Conservation (phyloP, 148 eudicot genomes). For the Rhododendron kiyosumense region DNA sequence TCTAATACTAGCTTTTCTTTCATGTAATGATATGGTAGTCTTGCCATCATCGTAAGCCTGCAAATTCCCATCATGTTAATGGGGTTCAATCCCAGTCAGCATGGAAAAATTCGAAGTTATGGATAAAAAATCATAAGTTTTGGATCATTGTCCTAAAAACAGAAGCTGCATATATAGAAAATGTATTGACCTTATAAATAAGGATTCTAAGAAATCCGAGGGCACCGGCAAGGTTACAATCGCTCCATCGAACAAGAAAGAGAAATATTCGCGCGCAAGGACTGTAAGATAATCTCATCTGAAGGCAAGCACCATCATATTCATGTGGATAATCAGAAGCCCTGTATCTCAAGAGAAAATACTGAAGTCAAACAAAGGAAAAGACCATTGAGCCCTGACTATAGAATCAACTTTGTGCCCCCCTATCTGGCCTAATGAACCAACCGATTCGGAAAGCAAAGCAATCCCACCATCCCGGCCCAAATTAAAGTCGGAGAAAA, state of each 20-base stretch:
- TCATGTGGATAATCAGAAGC: conserved; percentile 72
- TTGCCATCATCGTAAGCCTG: conserved; percentile 80
- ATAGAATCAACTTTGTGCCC: background rate
- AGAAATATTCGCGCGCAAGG: conserved; percentile 68
- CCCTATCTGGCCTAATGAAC: background rate
- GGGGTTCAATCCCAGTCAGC: background rate
- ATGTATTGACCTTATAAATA: conserved; percentile 47
- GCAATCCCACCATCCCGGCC: background rate
- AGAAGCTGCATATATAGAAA: background rate
- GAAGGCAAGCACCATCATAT: conserved; percentile 73
- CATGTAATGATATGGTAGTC: conserved; percentile 62
- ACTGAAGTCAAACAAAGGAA: background rate
- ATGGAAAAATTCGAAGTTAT: background rate
- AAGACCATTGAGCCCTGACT: background rate
- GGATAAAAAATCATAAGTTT: background rate
- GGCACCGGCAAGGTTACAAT: conserved; percentile 81
- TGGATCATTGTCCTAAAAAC: background rate
- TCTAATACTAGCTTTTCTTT: conserved; percentile 71
- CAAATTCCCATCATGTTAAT: conserved; percentile 21
- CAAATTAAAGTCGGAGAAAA: background rate
- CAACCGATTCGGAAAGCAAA: background rate
- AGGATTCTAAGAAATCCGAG: conserved; percentile 81
- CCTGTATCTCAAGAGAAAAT: conserved; percentile 30
- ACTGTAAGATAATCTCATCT: conserved; percentile 83
- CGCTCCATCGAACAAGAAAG: conserved; percentile 85